phyloP scores from a whole-genome alignment of 2,329 filamentous ascomycete genomes.

The Tolypocladium paradoxum region DNA sequence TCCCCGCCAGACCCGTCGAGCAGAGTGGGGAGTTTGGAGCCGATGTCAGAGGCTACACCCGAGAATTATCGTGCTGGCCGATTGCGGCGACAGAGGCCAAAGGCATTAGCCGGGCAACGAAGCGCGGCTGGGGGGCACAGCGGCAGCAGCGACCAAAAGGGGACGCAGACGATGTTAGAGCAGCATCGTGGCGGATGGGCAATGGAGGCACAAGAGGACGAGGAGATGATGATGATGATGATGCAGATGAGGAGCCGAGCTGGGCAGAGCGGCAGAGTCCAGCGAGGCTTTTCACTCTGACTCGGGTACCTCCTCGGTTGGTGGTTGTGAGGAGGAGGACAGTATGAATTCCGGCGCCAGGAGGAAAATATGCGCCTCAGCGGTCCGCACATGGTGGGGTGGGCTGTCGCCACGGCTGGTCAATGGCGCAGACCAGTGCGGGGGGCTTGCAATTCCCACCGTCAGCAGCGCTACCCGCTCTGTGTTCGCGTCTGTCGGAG shows the following conservation, averaged over 20 bases:
- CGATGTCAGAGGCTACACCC: slow-evolving; percentile 7
- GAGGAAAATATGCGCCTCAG: neutral
- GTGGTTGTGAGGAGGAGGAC: neutral
- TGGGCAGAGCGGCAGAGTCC: neutral
- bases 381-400: neutral
- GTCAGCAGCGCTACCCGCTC: neutral
- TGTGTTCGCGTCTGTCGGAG: neutral
- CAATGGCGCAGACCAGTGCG: neutral
- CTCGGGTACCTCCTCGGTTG: neutral
- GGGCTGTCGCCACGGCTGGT: too few relatives aligned
- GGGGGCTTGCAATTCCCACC: neutral
- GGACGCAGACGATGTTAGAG: neutral
- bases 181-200: neutral
- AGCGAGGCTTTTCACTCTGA: neutral
- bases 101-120: neutral
- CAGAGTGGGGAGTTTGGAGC: slow-evolving; percentile 5
- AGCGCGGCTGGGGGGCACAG: neutral
- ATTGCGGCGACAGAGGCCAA: slow-evolving; percentile 2
- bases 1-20: slow-evolving; percentile 4
- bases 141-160: neutral
- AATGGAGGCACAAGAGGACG: neutral
- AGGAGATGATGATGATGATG: neutral
- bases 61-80: slow-evolving; percentile 2
- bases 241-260: neutral
- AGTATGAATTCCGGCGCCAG: neutral